Base-by-base conservation (phyloP, 768 basidiomycete species). In the Suillus paluster region DNA sequence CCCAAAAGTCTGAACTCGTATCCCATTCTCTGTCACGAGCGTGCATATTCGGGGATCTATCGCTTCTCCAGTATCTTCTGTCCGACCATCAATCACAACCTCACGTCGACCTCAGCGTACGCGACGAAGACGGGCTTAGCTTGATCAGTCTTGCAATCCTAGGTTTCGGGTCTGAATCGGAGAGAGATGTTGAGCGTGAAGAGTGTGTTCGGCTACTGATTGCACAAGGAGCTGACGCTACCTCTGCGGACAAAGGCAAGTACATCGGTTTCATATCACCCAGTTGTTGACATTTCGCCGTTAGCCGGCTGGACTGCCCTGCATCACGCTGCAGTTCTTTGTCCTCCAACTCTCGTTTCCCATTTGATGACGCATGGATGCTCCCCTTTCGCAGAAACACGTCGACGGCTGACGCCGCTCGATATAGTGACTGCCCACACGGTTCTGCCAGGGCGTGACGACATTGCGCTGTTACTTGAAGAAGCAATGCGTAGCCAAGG, bases 231-330 rank as follows among this genome's bases (percentile, higher is more conserved):
- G 89, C 91, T 25, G 84, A 91, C 70, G 75, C 91, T 46, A 76
- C 77, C 52, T 63, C 67, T 41, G 78, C 84, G 46, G 92, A 94
- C 74, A 80, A 88, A 67, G 84, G 91, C 90, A 66, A 46, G 83
- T 73, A n/a, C 45, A 46, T 64, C 36, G 23, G 44, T 30, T 56
- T 14, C 33, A 60, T 34, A 34, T n/a, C 34, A 25, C 59, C 23
- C 36, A 41, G 46, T 57, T 60, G 41, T 33, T 66, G 54, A 55
- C 61, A 63, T 45, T 36, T 45, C 4, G 49, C 52, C 63, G 50
- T 61, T 68, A 97, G 95, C 86, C 63, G 96, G 97, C 38, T 99
- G 97, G 97, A 95, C 94, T 11, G 88, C 96, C 4, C 81, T 99
- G 14, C 97, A 98, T 70, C 90, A 97, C 77, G 94, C 97, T 9